Evolutionary conservation across 768 basidiomycete genomes (phyloP).

Genomic region (Cystofilobasidium macerans): DNA sequence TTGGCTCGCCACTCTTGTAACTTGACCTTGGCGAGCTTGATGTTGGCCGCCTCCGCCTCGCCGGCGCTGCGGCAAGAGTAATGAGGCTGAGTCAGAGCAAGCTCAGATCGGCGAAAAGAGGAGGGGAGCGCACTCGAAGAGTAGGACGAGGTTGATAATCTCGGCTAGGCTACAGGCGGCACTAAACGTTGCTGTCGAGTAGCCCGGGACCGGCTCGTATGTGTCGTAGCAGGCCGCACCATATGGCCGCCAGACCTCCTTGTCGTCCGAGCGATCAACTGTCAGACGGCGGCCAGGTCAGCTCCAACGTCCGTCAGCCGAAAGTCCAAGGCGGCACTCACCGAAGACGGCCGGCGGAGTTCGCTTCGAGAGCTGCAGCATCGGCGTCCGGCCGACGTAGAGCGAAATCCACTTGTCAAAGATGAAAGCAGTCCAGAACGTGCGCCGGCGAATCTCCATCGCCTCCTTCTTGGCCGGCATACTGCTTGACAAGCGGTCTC

Average conservation of each 20-base stretch:
- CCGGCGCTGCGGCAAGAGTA: background rate
- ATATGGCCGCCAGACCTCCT: constrained; percentile 1
- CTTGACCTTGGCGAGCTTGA: background rate
- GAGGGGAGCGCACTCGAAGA: background rate
- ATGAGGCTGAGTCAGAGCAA: too few relatives aligned
- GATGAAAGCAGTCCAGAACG: constrained; percentile 6
- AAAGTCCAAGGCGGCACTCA: background rate
- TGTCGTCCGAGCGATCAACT: background rate
- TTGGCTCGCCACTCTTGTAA: background rate
- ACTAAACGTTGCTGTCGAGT: background rate
- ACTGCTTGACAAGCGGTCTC: background rate
- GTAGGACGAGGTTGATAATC: constrained; percentile 4
- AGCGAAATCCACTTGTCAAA: constrained; percentile 6
- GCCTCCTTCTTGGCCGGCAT: background rate
- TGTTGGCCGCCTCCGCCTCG: constrained; percentile 2
- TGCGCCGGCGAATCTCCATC: background rate
- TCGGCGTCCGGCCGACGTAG: constrained; percentile 7
- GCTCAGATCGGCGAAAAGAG: too few relatives aligned
- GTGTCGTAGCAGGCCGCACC: background rate
- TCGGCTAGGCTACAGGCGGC: background rate
- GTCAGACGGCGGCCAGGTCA: background rate
- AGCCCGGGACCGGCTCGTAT: background rate
- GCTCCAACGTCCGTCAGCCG: too few relatives aligned
- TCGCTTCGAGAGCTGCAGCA: constrained; percentile 3
- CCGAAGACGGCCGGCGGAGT: background rate